Evolutionary conservation across 2,329 filamentous ascomycete genomes (phyloP).

Genomic region (Xylariaceae sp.): DNA sequence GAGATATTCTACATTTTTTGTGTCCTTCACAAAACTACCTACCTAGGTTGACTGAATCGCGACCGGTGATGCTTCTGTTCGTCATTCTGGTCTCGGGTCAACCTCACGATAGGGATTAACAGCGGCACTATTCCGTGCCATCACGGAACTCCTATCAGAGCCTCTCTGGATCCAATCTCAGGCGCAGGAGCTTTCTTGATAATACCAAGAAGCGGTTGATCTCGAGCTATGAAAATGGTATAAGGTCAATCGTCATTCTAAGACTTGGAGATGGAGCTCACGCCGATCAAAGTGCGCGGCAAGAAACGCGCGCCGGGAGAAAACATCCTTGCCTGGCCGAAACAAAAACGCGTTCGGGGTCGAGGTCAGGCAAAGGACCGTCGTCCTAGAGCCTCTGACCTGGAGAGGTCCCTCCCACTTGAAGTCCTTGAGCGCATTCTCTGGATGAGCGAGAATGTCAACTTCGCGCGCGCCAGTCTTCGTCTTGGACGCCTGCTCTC

Average conservation of each 20-base stretch:
- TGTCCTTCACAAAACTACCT: not conserved
- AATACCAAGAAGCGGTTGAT: not conserved
- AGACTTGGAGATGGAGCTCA: conserved; percentile 40
- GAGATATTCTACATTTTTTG: not conserved
- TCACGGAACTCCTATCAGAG: no score
- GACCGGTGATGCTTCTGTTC: not conserved
- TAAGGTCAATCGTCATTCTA: not conserved
- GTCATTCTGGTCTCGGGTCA: not conserved
- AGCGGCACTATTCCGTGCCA: no score
- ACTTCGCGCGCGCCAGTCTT: conserved; percentile 42
- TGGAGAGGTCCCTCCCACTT: conserved; percentile 40
- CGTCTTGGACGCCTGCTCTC: conserved; percentile 46
- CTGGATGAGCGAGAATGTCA: conserved; percentile 44
- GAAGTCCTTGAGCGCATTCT: conserved; percentile 53
- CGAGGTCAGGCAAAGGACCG: conserved; percentile 9
- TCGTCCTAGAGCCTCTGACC: conserved; percentile 21
- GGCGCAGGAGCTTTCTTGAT: not conserved
- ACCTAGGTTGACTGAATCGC: not conserved
- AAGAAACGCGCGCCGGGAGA: conserved; percentile 36
- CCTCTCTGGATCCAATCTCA: not conserved
- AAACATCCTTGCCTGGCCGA: conserved; percentile 1
- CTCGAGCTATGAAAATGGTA: not conserved
- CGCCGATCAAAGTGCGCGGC: conserved; percentile 44
- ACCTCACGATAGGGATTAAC: not conserved
- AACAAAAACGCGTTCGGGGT: conserved; percentile 10